Evolutionary conservation across 2,329 filamentous ascomycete species (phyloP).

Genomic region (Metarhizium rileyi): DNA sequence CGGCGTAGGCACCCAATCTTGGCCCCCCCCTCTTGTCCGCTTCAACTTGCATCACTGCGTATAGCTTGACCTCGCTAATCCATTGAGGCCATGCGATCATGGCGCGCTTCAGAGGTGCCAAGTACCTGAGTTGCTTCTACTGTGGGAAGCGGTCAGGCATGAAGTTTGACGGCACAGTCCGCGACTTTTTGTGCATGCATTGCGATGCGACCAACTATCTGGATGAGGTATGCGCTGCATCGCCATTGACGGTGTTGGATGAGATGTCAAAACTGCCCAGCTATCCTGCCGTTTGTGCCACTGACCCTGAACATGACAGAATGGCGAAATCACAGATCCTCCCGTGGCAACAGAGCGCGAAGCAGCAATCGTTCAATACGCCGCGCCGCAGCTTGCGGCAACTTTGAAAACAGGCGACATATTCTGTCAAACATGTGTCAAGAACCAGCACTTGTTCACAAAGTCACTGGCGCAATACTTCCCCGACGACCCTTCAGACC

Average conservation of each 20-base stretch:
- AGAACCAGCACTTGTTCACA: slow-evolving; percentile 79
- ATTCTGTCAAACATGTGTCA: slow-evolving; percentile 70
- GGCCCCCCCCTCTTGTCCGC: background rate
- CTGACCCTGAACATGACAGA: slow-evolving; percentile 34
- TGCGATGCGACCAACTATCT: slow-evolving; percentile 87
- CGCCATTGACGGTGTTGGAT: background rate
- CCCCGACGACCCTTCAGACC: slow-evolving; percentile 51
- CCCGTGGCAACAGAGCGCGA: slow-evolving; percentile 47
- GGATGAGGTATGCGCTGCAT: slow-evolving; percentile 54
- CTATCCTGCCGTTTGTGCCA: background rate
- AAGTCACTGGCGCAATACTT: slow-evolving; percentile 73
- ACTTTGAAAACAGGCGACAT: slow-evolving; percentile 23
- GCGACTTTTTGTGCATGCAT: slow-evolving; percentile 61
- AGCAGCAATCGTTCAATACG: slow-evolving; percentile 36
- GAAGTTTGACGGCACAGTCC: slow-evolving; percentile 45
- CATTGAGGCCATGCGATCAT: slow-evolving; percentile 22
- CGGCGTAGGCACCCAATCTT: too few relatives aligned
- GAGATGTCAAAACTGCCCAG: background rate
- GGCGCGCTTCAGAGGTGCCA: slow-evolving; percentile 31
- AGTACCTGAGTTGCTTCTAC: slow-evolving; percentile 66
- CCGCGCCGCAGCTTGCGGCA: slow-evolving; percentile 26
- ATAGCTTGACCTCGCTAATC: slow-evolving; percentile 5
- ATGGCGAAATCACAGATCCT: slow-evolving; percentile 84
- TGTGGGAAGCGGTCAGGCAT: slow-evolving; percentile 61
- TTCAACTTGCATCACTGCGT: background rate